A percentile compares a stretch with the other conserved stretches of the same genome.
These are phyloP conservation scores for Auricularia sp. DNA, from an alignment of 768 basidiomycete species.

Conservation along the genomic window DNA sequence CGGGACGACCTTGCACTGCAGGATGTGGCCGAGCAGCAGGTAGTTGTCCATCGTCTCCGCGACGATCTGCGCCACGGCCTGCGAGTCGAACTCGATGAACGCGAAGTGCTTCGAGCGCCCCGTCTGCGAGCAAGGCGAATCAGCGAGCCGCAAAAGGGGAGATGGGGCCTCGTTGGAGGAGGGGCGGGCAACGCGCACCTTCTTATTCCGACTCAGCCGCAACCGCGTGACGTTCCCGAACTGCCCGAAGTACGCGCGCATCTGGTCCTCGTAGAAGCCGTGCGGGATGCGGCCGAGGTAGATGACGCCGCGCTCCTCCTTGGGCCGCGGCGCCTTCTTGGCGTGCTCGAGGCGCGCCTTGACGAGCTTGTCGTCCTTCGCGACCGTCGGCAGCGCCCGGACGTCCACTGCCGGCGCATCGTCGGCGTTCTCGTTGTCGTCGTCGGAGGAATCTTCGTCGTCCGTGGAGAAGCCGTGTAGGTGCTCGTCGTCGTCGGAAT, in stretches of 20 bases:
- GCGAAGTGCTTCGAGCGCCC: slow-evolving; percentile 95
- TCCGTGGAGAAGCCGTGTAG: slow-evolving; percentile 71
- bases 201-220: slow-evolving; percentile 87
- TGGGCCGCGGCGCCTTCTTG: slow-evolving; percentile 30
- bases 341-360: slow-evolving; percentile 45
- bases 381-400: slow-evolving; percentile 67
- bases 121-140: slow-evolving; percentile 42
- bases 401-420: slow-evolving; percentile 52
- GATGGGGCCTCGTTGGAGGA: background rate
- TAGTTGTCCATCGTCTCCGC: slow-evolving; percentile 99
- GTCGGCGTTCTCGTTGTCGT: slow-evolving; percentile 41
- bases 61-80: slow-evolving; percentile 85
- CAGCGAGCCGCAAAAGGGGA: background rate
- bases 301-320: slow-evolving; percentile 69
- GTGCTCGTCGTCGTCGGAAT: slow-evolving; percentile 21
- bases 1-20: slow-evolving; percentile 84
- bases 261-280: slow-evolving; percentile 94
- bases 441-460: slow-evolving; percentile 68
- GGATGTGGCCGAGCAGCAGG: slow-evolving; percentile 85
- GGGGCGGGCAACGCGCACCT: slow-evolving; percentile 33
- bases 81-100: slow-evolving; percentile 89
- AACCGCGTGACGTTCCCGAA: slow-evolving; percentile 86
- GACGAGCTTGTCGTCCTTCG: slow-evolving; percentile 78
- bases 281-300: slow-evolving; percentile 89
- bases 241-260: slow-evolving; percentile 87